Conservation (phyloP, 2,329 filamentous ascomycete species). For the Neonectria punicea region DNA sequence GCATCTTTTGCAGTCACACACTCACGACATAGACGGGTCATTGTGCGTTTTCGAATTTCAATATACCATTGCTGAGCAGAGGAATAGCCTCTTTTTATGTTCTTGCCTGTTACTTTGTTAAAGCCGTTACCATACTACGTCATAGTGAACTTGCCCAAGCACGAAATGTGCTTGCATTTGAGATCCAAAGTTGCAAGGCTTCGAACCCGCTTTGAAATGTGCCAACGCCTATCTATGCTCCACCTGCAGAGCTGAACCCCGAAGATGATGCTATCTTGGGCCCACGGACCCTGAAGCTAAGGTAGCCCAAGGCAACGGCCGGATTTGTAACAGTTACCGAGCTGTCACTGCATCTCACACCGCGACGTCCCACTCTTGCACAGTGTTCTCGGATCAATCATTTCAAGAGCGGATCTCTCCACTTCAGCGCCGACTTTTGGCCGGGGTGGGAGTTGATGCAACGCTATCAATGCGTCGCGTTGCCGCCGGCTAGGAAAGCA, state of each 20-base stretch:
- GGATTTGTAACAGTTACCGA: neutral
- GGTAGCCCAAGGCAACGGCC: neutral
- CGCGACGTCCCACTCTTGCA: neutral
- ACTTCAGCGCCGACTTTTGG: neutral
- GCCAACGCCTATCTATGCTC: too few relatives aligned
- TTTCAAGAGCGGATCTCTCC: neutral
- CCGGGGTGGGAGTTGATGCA: neutral
- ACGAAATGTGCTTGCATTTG: neutral
- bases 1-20: constrained; percentile 30
- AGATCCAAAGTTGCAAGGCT: neutral
- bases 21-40: constrained; percentile 27
- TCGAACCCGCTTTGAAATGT: neutral
- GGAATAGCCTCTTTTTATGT: constrained; percentile 14
- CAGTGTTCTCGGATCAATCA: neutral
- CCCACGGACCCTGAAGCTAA: neutral
- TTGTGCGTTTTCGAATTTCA: constrained; percentile 34
- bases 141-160: neutral
- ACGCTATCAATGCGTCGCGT: neutral
- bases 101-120: constrained; percentile 1
- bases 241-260: neutral
- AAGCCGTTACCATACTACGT: neutral
- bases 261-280: neutral
- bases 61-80: constrained; percentile 38
- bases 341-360: neutral
- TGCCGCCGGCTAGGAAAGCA: neutral